phyloP scores from a whole-genome alignment of 805 yeast species.

The Suhomyces tanzawaensis region DNA sequence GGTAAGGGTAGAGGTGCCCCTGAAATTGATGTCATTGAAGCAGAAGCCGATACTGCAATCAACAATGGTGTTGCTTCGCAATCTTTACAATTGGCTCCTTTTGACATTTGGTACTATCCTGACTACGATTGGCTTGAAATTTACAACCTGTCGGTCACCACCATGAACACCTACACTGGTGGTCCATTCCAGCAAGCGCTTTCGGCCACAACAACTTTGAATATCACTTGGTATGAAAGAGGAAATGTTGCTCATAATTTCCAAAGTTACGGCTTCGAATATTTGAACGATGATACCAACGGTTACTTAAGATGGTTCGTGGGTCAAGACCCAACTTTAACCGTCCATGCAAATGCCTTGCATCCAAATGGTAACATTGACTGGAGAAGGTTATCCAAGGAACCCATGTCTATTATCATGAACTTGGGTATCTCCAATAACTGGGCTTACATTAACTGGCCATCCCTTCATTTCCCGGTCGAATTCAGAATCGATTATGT shows the following conservation, averaged over 20 bases:
- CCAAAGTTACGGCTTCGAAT: constrained; percentile 80
- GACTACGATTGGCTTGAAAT: constrained; percentile 79
- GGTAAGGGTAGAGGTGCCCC: constrained; percentile 95
- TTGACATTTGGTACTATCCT: constrained; percentile 91
- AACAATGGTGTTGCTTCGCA: constrained; percentile 78
- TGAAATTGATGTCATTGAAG: constrained; percentile 91
- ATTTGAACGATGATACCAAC: constrained; percentile 56
- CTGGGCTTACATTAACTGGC: constrained; percentile 42
- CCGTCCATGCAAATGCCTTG: constrained; percentile 69
- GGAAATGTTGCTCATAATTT: constrained; percentile 53
- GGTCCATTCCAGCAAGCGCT: constrained; percentile 94
- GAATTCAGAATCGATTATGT: constrained; percentile 79
- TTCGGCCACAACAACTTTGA: constrained; percentile 76
- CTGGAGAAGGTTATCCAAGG: constrained; percentile 78
- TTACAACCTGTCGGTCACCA: constrained; percentile 63
- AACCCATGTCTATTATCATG: constrained; percentile 55
- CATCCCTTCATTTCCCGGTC: constrained; percentile 68
- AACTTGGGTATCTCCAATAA: constrained; percentile 39
- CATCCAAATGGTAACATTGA: constrained; percentile 91
- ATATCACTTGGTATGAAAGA: constrained; percentile 76
- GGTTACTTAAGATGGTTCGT: constrained; percentile 89
- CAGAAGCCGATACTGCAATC: constrained; percentile 59
- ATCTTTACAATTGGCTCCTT: constrained; percentile 91
- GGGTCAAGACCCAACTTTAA: constrained; percentile 74
- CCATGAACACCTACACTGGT: constrained; percentile 86